Evolutionary conservation across 345 rosid genomes (phyloP), one percentile per base, ranked within the genome.

Genomic region (Murraya paniculata): DNA sequence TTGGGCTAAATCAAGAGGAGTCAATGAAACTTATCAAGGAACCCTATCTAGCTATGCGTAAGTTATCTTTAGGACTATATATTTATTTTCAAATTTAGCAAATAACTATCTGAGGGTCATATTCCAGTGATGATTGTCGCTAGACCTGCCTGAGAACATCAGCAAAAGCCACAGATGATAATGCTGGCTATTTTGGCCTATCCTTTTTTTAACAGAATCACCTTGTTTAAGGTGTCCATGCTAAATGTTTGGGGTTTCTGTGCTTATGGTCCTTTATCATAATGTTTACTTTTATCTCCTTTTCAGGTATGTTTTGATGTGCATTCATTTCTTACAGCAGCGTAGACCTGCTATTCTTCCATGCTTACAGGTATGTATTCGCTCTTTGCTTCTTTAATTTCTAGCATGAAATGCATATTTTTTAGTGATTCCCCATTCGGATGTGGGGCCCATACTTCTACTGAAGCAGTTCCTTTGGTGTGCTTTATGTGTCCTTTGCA

Each of bases 21-120:
- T 96, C 22, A 96, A 94, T 83, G 94, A 87, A 87, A 94, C 98
- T 79, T 94, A 96, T 81, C 97, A 90, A 68, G 99, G 99, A 88
- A 96, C 99, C 41, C 85, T 96, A 31, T 96, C 99, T 72, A 96
- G 99, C 89, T 96, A 96, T 68, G 99, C 99, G 98, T 96, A 82
- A 92, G 99, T 90, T 71, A 22, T 64, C 80, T 65, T 77, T 66
- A 39, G 30, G 64, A 50, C 33, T 56, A 71, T 48, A 22, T 18
- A 50, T 64, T n/a, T 71, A 41, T 81, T 77, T 58, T 59, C 33
- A 68, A 67, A 75, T 64, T 68, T 41, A 27, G 64, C 30, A 56
- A 71, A 39, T 33, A 61, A 48, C 61, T 72, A 72, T 41, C 45
- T 65, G 39, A 41, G 31, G 14, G 58, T 45, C 31, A 24, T 24